A percentile compares a stretch with the other conserved stretches of the same genome.
Conservation (phyloP, 2,329 filamentous ascomycete species). For the Colletotrichum eremochloae region DNA sequence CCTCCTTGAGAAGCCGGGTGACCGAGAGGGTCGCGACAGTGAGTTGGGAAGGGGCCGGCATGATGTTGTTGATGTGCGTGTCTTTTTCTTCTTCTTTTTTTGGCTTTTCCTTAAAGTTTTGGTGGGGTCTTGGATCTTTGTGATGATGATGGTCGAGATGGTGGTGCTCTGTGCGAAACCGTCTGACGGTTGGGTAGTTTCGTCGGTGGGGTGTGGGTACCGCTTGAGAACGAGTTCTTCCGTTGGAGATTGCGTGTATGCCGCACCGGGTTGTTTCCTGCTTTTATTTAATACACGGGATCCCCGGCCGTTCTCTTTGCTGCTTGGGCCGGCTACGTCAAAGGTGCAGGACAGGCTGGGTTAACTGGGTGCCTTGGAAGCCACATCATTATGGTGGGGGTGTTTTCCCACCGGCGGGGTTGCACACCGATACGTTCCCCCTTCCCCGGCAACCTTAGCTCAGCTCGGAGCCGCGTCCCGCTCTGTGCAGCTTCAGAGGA, state of each 20-base stretch:
- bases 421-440: background rate
- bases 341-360: conserved; percentile 16
- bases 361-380: conserved; percentile 31
- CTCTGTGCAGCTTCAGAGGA: background rate
- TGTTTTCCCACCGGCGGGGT: conserved; percentile 28
- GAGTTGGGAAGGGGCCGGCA: conserved; percentile 83
- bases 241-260: conserved; percentile 8
- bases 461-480: conserved; percentile 44
- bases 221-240: background rate
- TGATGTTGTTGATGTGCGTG: conserved; percentile 54
- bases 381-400: conserved; percentile 20
- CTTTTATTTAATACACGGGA: conserved; percentile 39
- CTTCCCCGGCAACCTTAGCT: conserved; percentile 27
- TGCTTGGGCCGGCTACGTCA: conserved; percentile 39
- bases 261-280: conserved; percentile 27
- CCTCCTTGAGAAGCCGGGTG: conserved; percentile 89
- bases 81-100: background rate
- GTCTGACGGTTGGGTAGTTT: background rate
- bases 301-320: conserved; percentile 14
- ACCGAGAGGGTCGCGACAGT: conserved; percentile 85
- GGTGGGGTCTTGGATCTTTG: conserved; percentile 3
- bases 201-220: background rate
- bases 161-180: background rate
- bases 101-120: conserved; percentile 3
- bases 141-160: background rate